These are phyloP conservation scores for Chiua sp. DNA, from an alignment of 1,284 basidiomycete genomes.

Conservation along the genomic window DNA sequence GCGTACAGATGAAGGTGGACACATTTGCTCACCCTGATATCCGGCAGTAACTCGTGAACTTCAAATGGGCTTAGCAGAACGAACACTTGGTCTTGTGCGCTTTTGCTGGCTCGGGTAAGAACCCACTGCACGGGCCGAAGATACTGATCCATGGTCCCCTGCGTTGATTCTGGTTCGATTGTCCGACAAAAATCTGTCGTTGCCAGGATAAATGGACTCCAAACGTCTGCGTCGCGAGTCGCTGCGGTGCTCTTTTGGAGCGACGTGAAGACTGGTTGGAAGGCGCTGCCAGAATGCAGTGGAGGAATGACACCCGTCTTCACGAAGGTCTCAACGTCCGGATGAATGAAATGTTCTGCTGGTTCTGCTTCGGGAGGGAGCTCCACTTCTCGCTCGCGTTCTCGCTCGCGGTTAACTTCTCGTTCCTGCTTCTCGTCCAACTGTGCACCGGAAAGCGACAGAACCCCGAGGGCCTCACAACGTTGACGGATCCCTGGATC, in stretches of 20 bases:
- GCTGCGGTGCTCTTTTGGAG: constrained; percentile 3
- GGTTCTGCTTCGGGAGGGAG: background rate
- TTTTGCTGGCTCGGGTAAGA: constrained; percentile 23
- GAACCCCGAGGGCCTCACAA: constrained; percentile 33
- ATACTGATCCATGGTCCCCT: constrained; percentile 30
- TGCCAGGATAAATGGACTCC: constrained; percentile 21
- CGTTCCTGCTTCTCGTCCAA: constrained; percentile 51
- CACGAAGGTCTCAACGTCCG: constrained; percentile 24
- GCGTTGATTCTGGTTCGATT: background rate
- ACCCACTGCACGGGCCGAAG: constrained; percentile 49
- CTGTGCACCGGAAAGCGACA: constrained; percentile 14
- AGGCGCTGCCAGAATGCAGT: background rate
- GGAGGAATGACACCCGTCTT: constrained; percentile 14
- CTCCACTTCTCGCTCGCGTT: constrained; percentile 34
- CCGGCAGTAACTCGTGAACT: constrained; percentile 42
- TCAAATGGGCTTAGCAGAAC: constrained; percentile 37
- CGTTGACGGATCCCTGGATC: constrained; percentile 27
- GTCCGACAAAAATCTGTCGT: constrained; percentile 30
- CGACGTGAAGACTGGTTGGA: constrained; percentile 5
- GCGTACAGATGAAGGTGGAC: constrained; percentile 34
- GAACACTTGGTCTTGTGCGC: constrained; percentile 13
- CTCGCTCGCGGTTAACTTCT: constrained; percentile 46
- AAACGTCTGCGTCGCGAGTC: constrained; percentile 6
- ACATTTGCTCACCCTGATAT: constrained; percentile 35
- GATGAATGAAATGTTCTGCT: background rate